Conservation (phyloP, 495 filamentous ascomycete species). For the Friedmanniomyces simplex region DNA sequence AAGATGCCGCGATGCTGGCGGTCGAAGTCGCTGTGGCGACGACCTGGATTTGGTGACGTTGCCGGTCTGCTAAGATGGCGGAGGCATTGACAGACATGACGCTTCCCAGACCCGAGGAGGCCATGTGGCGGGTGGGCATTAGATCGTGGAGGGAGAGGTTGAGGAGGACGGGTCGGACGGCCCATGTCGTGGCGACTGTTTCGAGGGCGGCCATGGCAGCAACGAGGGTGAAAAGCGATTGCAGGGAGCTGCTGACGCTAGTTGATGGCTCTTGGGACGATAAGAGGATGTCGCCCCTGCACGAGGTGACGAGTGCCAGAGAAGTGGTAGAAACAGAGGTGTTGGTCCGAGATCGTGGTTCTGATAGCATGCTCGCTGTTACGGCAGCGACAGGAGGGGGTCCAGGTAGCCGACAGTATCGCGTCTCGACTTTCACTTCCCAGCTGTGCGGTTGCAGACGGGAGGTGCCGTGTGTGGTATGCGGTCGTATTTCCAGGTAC, state of each 20-base stretch:
- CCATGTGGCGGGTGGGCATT: neutral
- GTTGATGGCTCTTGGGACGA: neutral
- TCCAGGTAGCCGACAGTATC: neutral
- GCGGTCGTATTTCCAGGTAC: neutral
- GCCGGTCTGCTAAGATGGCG: conserved; percentile 11
- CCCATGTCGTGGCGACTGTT: too few species aligned
- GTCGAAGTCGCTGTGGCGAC: conserved; percentile 31
- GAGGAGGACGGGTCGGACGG: neutral
- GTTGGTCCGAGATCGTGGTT: neutral
- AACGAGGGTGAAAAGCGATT: too few species aligned
- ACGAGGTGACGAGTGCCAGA: neutral
- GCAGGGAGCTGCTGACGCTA: too few species aligned
- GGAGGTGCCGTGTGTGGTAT: neutral
- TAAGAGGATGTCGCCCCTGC: neutral
- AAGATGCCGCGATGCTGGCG: conserved; percentile 42
- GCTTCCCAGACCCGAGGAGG: neutral
- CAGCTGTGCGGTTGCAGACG: neutral
- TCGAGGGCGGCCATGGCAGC: neutral
- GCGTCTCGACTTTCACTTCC: neutral
- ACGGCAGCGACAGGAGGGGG: neutral
- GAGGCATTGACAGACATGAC: neutral
- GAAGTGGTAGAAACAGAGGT: neutral
- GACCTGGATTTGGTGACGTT: conserved; percentile 22
- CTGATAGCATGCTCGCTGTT: neutral
- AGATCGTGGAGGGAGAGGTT: neutral